Evolutionary conservation across 2,329 filamentous ascomycete species (phyloP), one percentile per base, ranked within the genome.

Genomic region (Apiospora malaysiana): DNA sequence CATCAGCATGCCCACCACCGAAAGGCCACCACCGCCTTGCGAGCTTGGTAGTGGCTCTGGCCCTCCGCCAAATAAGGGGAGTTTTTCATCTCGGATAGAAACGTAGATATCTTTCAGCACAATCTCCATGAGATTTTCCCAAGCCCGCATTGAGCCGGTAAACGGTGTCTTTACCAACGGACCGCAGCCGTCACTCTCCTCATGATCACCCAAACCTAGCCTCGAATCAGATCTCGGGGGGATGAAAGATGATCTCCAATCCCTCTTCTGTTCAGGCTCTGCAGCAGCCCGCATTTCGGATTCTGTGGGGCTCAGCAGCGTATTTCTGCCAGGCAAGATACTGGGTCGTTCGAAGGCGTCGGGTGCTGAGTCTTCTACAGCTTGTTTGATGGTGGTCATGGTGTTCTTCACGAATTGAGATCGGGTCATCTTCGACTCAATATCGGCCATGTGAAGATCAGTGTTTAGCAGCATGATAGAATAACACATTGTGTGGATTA

Each of bases 401-500:
- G 96, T 98, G 79, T 99, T 99, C 82, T 97, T 97, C 79, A 99
- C 89, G 78, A 98, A 99, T 78, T 98, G 95, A 73, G 88, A 92
- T 70, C 93, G 90, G 1, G 95, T 98, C 96, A 99, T 99, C 84
- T 97, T 97, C 76, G 93, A 91, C 73, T 97, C 94, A 76, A 98
- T 97, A 78, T 98, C 95, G 71, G 95, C 96, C 78, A 98, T 82
- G 78, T 99, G 95, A 70, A 99, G 85, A 83, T 99, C 96, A 45
- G 96, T 99, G 78, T 99, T 99, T 73, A 99, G 87, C 14, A 99
- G 87, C 78, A 99, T 91, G 74, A 99, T 90, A 0, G 96, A 98
- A 81, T 98, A 99, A 82, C 94, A 97, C 74, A 98, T 97, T 32
- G 95, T 98, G 80, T 99, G 95, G 23, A 99, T 95, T 66, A 98